Conservation (phyloP, 2,329 filamentous ascomycete species). For the Zarea fungicola region DNA sequence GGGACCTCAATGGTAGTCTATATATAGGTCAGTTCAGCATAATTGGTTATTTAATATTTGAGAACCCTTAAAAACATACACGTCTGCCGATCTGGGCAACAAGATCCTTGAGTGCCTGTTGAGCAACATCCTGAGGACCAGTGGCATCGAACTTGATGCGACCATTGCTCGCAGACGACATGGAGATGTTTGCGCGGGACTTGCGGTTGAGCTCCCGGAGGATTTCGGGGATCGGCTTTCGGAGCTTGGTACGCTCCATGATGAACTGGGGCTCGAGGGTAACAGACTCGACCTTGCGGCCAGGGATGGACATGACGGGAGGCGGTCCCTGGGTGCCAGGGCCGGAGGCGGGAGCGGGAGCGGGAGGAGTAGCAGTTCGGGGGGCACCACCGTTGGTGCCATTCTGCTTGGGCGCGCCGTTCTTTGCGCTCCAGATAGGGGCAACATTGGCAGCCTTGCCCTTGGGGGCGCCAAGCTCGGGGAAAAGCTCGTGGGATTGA, state of each 20-base stretch:
- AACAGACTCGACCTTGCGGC: conserved; percentile 74
- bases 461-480: conserved; percentile 70
- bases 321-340: conserved; percentile 31
- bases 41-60: no score
- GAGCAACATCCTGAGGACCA: conserved; percentile 76
- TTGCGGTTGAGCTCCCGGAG: conserved; percentile 89
- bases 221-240: conserved; percentile 78
- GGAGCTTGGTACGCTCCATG: conserved; percentile 69
- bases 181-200: conserved; percentile 79
- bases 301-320: conserved; percentile 68
- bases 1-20: conserved; percentile 63
- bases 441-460: conserved; percentile 63
- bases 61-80: no score
- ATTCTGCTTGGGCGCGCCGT: conserved; percentile 48
- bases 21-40: conserved; percentile 20
- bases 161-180: conserved; percentile 67
- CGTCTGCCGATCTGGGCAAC: conserved; percentile 77
- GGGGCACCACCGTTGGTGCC: conserved; percentile 50
- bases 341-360: conserved; percentile 45
- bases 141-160: conserved; percentile 77
- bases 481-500: conserved; percentile 86
- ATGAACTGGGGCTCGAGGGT: conserved; percentile 71
- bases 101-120: conserved; percentile 84
- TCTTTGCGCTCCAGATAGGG: conserved; percentile 74
- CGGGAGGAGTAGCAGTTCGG: conserved; percentile 57